These are phyloP conservation scores for Fraxinus anomala DNA, from an alignment of 257 asterid species.

Conservation along the genomic window DNA sequence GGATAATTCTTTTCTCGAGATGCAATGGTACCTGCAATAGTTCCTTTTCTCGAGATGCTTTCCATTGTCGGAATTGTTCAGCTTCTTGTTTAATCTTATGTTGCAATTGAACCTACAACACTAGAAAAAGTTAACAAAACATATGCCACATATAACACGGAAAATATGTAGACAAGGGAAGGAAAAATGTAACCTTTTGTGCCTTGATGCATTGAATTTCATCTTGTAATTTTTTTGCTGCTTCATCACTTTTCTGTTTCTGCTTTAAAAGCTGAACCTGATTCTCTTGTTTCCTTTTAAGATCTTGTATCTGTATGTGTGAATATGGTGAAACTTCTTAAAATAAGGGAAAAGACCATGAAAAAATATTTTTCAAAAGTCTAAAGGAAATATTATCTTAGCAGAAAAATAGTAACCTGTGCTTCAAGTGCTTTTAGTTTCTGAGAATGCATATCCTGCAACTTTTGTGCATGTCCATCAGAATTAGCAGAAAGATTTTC, in stretches of 20 bases:
- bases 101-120: conserved; percentile 82
- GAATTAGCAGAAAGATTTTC: conserved; percentile 89
- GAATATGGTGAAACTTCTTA: conserved; percentile 5
- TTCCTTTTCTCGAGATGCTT: conserved; percentile 96
- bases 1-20: conserved; percentile 48
- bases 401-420: conserved; percentile 53
- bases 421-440: conserved; percentile 83
- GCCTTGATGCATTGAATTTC: conserved; percentile 61
- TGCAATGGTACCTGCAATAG: conserved; percentile 70
- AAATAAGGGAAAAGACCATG: neutral
- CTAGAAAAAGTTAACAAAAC: conserved; percentile 26
- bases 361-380: conserved; percentile 9
- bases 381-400: neutral
- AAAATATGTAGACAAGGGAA: conserved; percentile 14
- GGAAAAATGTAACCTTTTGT: conserved; percentile 52
- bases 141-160: conserved; percentile 19
- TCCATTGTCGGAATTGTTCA: conserved; percentile 98
- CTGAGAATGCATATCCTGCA: conserved; percentile 85
- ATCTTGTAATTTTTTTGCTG: conserved; percentile 56
- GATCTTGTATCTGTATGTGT: conserved; percentile 78
- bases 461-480: conserved; percentile 84
- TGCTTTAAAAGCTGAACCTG: conserved; percentile 62
- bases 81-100: conserved; percentile 97
- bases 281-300: conserved; percentile 58
- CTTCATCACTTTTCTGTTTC: conserved; percentile 63